A percentile compares a stretch with the other conserved stretches of the same genome.
phyloP scores from a whole-genome alignment of 257 asterid genomes.

The Solanum pennellii region DNA sequence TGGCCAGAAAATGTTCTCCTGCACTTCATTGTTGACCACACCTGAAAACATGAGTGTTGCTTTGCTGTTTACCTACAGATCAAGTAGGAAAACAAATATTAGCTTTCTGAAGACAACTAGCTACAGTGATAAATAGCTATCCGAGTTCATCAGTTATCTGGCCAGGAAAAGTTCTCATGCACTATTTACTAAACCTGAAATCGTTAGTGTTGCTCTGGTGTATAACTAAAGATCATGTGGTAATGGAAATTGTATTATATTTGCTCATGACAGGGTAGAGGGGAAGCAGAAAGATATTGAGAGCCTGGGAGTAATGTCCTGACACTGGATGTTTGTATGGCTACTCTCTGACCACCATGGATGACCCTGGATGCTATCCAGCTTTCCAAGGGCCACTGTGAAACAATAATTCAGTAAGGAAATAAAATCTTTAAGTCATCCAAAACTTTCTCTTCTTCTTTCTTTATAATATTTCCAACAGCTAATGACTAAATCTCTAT shows the following conservation, averaged over 20 bases:
- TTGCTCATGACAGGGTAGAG: background rate
- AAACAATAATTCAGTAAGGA: background rate
- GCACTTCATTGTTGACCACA: slow-evolving; percentile 54
- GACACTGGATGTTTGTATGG: background rate
- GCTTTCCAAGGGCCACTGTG: background rate
- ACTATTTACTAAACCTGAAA: slow-evolving; percentile 56
- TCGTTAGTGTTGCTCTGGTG: slow-evolving; percentile 68
- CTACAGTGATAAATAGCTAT: slow-evolving; percentile 3
- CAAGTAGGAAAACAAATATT: background rate
- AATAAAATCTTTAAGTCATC: background rate
- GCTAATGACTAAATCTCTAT: background rate
- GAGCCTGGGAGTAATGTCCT: background rate
- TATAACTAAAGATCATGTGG: slow-evolving; percentile 42
- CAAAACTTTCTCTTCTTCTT: background rate
- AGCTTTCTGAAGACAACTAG: background rate
- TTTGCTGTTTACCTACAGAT: slow-evolving; percentile 76
- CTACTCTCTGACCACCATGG: background rate
- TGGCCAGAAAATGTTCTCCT: slow-evolving; percentile 95
- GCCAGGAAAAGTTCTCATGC: slow-evolving; percentile 88
- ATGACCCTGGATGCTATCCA: background rate
- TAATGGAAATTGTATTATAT: background rate
- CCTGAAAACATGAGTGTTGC: slow-evolving; percentile 88
- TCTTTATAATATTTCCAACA: background rate
- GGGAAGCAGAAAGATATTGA: background rate
- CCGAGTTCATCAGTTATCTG: slow-evolving; percentile 87